A percentile compares a stretch with the other conserved stretches of the same genome.
Conservation (phyloP, 176 grass and related monocot genomes). For the Musa acuminata region DNA sequence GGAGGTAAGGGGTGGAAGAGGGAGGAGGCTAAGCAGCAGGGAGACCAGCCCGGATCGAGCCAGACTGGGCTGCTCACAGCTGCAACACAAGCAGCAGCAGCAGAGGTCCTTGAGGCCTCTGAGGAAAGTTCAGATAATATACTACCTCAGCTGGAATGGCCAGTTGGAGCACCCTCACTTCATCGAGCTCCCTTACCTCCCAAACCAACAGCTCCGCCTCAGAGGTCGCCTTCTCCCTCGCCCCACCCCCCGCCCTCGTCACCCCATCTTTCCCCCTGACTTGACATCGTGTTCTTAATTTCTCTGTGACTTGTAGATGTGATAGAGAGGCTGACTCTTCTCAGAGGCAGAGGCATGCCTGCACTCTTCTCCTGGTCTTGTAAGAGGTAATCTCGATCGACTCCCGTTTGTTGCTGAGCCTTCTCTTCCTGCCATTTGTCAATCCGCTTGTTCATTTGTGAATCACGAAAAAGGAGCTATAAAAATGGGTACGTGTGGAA, state of each 20-base stretch:
- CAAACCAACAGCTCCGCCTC: slow-evolving; percentile 77
- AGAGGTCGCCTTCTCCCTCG: slow-evolving; percentile 37
- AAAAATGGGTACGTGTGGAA: slow-evolving; percentile 99
- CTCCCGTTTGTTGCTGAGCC: slow-evolving; percentile 17
- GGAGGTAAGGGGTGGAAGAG: slow-evolving; percentile 25
- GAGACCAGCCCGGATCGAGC: slow-evolving; percentile 67
- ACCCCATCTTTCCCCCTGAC: background rate
- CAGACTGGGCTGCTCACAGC: slow-evolving; percentile 29
- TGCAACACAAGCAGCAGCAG: background rate
- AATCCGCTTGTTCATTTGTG: too few relatives aligned
- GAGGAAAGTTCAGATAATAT: slow-evolving; percentile 78
- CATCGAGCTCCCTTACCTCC: slow-evolving; percentile 81
- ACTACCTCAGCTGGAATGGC: slow-evolving; percentile 93
- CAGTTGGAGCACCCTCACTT: slow-evolving; percentile 98
- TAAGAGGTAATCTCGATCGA: slow-evolving; percentile 47
- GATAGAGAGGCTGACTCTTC: slow-evolving; percentile 59
- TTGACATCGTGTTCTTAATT: background rate
- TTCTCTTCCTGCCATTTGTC: slow-evolving; percentile 60
- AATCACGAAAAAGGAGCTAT: slow-evolving; percentile 53
- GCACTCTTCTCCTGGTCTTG: slow-evolving; percentile 97
- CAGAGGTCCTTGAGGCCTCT: slow-evolving; percentile 35
- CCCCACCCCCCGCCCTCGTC: background rate
- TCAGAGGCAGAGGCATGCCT: slow-evolving; percentile 87
- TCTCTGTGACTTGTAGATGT: slow-evolving; percentile 43
- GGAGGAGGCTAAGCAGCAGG: slow-evolving; percentile 37